phyloP scores from a whole-genome alignment of 345 rosid species.

The Camelina laxa region DNA sequence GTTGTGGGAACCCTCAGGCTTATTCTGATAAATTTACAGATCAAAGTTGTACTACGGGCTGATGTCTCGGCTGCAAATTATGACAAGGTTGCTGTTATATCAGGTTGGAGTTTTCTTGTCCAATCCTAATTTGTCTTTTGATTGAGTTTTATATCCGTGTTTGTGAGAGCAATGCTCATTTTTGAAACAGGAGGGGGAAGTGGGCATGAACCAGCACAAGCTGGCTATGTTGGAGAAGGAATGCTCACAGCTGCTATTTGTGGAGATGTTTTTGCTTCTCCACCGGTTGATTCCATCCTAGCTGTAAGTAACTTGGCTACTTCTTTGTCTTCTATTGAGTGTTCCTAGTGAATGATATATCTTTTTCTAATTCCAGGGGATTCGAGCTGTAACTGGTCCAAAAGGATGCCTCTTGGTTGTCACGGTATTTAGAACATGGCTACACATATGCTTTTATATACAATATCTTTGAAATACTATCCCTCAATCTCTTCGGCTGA shows the following conservation, averaged over 20 bases:
- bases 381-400: slow-evolving; percentile 94
- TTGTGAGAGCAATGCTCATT: slow-evolving; percentile 13
- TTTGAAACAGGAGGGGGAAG: slow-evolving; percentile 80
- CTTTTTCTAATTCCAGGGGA: slow-evolving; percentile 60
- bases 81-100: slow-evolving; percentile 82
- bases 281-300: slow-evolving; percentile 83
- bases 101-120: slow-evolving; percentile 52
- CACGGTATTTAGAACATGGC: slow-evolving; percentile 52
- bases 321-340: slow-evolving; percentile 11
- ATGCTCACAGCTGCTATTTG: slow-evolving; percentile 91
- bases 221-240: slow-evolving; percentile 96
- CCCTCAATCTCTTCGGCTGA: neutral
- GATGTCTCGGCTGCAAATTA: slow-evolving; percentile 65
- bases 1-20: neutral
- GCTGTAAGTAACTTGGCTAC: slow-evolving; percentile 67
- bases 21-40: slow-evolving; percentile 33
- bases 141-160: neutral
- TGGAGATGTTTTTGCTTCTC: slow-evolving; percentile 92
- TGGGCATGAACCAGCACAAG: slow-evolving; percentile 94
- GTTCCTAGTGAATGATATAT: slow-evolving; percentile 16
- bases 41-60: slow-evolving; percentile 83
- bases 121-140: neutral
- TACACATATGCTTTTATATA: neutral
- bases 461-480: slow-evolving; percentile 3
- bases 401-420: slow-evolving; percentile 91